Evolutionary conservation across 2,329 filamentous ascomycete genomes (phyloP), one percentile per base, ranked within the genome.

Genomic region (Rhinocladiella similis): DNA sequence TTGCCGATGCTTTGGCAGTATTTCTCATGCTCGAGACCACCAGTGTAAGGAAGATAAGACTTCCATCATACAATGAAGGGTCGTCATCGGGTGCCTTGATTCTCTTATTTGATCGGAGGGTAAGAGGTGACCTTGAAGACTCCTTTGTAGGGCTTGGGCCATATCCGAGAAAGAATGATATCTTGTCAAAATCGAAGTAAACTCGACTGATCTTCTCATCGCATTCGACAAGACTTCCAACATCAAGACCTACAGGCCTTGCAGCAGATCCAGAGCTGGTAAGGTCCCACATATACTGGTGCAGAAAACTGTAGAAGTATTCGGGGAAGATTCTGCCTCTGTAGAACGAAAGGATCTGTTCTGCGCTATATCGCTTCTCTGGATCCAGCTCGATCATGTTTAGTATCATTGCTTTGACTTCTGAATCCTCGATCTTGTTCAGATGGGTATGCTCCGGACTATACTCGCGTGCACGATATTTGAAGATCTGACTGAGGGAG

Each of bases 371-470:
- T 63, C 94, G 84, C 65, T 90, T 90, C 72, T 96, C 88, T 0
- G 95, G 93, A 63, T 97, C 90, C 6, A 97, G 79, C 69, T 96
- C 90, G 60, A 99, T 95, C 94, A 99, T 99, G 72, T 96, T 92
- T 18, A 87, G 82, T 62, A 99, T 89, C 80, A 99, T 85, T 47
- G 95, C 89, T 45, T 91, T 85, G 54, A 99, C 83, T 57, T 95
- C 89, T 56, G 84, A 84, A 70, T 99, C 92, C 35, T 92, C 87
- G 57, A 99, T 96, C 65, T 91, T 90, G 70, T 84, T 87, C 41
- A 99, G 75, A 65, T 94, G 87, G 5, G 88, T 85, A 46, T 89
- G 86, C 50, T 86, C 84, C 0, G 93, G 93, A 66, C 96, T 91
- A 69, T 96, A 97, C 68, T 99, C 92, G 63, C 91, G 89, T 61